These are phyloP conservation scores for Cordyceps cateniannulata DNA, from an alignment of 2,329 filamentous ascomycete species.

Conservation along the genomic window DNA sequence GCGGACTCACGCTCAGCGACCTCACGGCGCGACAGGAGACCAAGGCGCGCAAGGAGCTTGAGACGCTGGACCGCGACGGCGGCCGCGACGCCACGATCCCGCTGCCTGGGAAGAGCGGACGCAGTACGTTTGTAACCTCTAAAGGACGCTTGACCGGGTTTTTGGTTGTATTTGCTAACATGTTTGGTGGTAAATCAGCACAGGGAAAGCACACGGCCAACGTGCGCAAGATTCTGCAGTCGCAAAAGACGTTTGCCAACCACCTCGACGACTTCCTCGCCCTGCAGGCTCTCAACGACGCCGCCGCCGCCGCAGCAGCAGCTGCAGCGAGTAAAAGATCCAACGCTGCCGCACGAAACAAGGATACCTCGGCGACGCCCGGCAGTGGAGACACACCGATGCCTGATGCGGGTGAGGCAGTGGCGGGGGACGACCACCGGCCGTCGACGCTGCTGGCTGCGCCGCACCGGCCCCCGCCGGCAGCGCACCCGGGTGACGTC, in stretches of 20 bases:
- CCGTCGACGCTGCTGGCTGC: constrained; percentile 29
- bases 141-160: too few relatives aligned
- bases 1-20: constrained; percentile 49
- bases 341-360: constrained; percentile 17
- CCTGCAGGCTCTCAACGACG: constrained; percentile 40
- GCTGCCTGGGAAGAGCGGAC: constrained; percentile 50
- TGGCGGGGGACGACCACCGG: not conserved
- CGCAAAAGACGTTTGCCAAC: constrained; percentile 77
- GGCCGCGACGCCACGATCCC: constrained; percentile 66
- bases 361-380: not conserved
- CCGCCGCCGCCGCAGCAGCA: constrained; percentile 26
- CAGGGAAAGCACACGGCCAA: constrained; percentile 58
- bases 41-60: constrained; percentile 73
- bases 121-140: too few relatives aligned
- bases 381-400: constrained; percentile 23
- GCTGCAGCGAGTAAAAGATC: constrained; percentile 23
- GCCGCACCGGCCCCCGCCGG: constrained; percentile 26
- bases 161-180: constrained; percentile 8
- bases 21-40: constrained; percentile 76
- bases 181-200: constrained; percentile 21
- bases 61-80: constrained; percentile 76
- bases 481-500: constrained; percentile 40
- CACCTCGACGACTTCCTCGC: constrained; percentile 76
- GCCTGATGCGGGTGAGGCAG: constrained; percentile 17
- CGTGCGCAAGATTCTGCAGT: constrained; percentile 70